Conservation (phyloP, 73 alveolate genomes). For the Tetrahymena elliotti region DNA sequence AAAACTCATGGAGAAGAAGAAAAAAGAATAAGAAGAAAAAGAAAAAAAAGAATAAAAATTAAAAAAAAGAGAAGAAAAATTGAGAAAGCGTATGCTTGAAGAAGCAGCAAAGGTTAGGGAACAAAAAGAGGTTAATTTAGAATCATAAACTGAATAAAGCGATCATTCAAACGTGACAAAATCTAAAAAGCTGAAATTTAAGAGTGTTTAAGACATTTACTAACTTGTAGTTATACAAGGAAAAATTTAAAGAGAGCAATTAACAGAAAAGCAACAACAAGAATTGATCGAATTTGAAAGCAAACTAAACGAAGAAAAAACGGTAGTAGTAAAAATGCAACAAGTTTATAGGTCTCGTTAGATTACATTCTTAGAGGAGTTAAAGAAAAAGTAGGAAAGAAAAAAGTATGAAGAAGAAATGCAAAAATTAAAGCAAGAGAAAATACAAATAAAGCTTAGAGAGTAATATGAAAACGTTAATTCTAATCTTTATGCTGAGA, state of each 20-base stretch:
- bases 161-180: not conserved
- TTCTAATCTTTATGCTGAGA: not conserved
- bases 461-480: not conserved
- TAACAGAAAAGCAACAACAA: constrained; percentile 12
- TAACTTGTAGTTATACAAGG: not conserved
- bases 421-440: constrained; percentile 7
- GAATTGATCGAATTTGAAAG: constrained; percentile 6
- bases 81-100: constrained; percentile 9
- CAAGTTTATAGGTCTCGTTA: not conserved
- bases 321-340: not conserved
- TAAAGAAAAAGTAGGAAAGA: not conserved
- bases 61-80: constrained; percentile 14
- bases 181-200: not conserved
- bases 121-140: constrained; percentile 3
- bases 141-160: not conserved
- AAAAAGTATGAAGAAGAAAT: constrained; percentile 24
- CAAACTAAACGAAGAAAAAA: not conserved
- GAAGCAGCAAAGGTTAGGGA: constrained; percentile 8
- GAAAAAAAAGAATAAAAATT: not conserved
- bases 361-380: constrained; percentile 8
- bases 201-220: not conserved
- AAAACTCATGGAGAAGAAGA: constrained; percentile 19
- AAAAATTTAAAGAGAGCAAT: not conserved
- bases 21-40: constrained; percentile 33
- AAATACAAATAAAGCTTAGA: not conserved